These are phyloP conservation scores for Nidula microcarpa DNA, from an alignment of 768 basidiomycete genomes.

Conservation along the genomic window DNA sequence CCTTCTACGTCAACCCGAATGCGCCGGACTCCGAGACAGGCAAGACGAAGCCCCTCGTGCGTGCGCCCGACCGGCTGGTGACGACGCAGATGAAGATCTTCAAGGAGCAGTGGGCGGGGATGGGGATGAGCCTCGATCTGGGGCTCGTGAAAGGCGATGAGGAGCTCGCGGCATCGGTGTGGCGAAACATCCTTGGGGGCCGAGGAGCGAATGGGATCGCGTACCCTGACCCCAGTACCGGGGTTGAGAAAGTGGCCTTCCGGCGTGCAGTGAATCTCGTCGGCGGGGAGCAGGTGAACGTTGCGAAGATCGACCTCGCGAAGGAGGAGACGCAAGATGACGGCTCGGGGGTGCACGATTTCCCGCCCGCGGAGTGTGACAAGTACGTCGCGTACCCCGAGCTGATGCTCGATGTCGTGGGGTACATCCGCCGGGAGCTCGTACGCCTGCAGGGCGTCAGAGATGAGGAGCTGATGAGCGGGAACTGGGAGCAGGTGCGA, in stretches of 20 bases:
- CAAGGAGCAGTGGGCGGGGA: slow-evolving; percentile 88
- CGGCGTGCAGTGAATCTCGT: slow-evolving; percentile 69
- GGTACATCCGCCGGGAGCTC: slow-evolving; percentile 72
- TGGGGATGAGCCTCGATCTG: slow-evolving; percentile 76
- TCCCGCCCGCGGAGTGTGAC: slow-evolving; percentile 52
- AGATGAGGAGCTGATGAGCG: slow-evolving; percentile 40
- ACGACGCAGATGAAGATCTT: slow-evolving; percentile 88
- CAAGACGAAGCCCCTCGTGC: slow-evolving; percentile 9
- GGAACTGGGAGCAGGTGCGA: slow-evolving; percentile 32
- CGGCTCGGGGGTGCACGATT: slow-evolving; percentile 71
- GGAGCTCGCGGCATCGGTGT: slow-evolving; percentile 83
- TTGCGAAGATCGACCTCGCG: slow-evolving; percentile 53
- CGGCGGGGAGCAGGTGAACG: slow-evolving; percentile 60
- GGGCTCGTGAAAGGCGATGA: slow-evolving; percentile 72
- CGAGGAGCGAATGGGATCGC: slow-evolving; percentile 75
- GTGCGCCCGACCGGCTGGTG: slow-evolving; percentile 76
- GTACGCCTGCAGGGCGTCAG: slow-evolving; percentile 55
- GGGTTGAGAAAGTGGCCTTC: slow-evolving; percentile 27
- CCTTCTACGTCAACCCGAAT: slow-evolving; percentile 48
- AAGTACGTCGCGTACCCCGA: slow-evolving; percentile 74
- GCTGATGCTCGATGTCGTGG: slow-evolving; percentile 67
- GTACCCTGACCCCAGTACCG: slow-evolving; percentile 30
- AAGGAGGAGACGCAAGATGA: slow-evolving; percentile 65
- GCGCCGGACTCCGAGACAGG: slow-evolving; percentile 19
- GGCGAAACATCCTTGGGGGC: slow-evolving; percentile 88